Conservation (phyloP, 1,139 yeast species). For the Martiniozyma asiatica region DNA sequence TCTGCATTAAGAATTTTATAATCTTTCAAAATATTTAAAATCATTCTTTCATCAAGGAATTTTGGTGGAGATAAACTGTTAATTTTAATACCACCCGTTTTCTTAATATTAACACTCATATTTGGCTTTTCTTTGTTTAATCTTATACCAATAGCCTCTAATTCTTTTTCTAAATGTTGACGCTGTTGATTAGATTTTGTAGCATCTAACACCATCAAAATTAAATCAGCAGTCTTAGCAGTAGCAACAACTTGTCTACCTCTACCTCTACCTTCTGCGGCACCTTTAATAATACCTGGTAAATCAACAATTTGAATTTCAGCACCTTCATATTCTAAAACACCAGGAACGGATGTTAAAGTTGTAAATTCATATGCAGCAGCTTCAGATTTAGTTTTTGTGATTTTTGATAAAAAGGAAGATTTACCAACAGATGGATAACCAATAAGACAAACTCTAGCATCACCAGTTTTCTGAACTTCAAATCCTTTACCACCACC, state of each 20-base stretch:
- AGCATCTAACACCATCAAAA: slow-evolving; percentile 90
- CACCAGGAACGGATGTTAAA: slow-evolving; percentile 92
- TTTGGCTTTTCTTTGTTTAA: slow-evolving; percentile 76
- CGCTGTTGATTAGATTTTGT: slow-evolving; percentile 88
- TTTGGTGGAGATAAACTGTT: slow-evolving; percentile 76
- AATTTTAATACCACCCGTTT: slow-evolving; percentile 84
- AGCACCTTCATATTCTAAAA: slow-evolving; percentile 88
- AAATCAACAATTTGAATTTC: slow-evolving; percentile 92
- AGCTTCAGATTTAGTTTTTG: slow-evolving; percentile 87
- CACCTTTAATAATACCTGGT: slow-evolving; percentile 96
- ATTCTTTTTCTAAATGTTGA: slow-evolving; percentile 71
- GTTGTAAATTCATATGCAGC: slow-evolving; percentile 96
- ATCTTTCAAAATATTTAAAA: slow-evolving; percentile 66
- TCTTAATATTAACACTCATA: slow-evolving; percentile 64
- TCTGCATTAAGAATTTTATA: slow-evolving; percentile 90
- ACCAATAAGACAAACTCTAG: slow-evolving; percentile 88
- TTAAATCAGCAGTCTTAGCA: slow-evolving; percentile 87
- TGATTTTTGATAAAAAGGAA: slow-evolving; percentile 72
- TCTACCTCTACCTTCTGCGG: slow-evolving; percentile 94
- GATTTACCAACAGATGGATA: slow-evolving; percentile 98
- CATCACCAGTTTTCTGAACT: slow-evolving; percentile 92
- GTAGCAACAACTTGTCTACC: slow-evolving; percentile 96
- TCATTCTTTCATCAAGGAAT: slow-evolving; percentile 69
- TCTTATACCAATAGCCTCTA: slow-evolving; percentile 90
- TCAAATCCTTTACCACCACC: slow-evolving; percentile 79